Evolutionary conservation across 2,329 filamentous ascomycete genomes (phyloP).

Genomic region (Ophiocordyceps robertsii): DNA sequence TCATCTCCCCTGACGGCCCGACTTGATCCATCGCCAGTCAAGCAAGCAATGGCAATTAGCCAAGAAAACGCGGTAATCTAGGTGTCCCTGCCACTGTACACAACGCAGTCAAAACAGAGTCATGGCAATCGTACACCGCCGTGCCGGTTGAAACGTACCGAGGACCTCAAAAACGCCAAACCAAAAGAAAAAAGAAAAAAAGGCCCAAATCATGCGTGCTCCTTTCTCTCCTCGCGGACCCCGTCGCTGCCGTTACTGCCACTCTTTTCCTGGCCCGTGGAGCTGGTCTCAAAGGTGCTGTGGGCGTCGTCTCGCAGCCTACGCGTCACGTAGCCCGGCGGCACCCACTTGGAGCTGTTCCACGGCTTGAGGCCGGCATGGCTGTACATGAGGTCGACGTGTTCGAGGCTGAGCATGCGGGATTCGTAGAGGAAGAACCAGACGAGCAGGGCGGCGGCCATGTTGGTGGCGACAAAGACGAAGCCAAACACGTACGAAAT

Average conservation of each 20-base stretch:
- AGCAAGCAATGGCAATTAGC: too few relatives aligned
- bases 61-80: too few relatives aligned
- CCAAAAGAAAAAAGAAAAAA: too few relatives aligned
- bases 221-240: slow-evolving; percentile 1
- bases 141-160: too few relatives aligned
- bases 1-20: too few relatives aligned
- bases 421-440: slow-evolving; percentile 61
- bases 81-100: too few relatives aligned
- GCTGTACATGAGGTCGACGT: slow-evolving; percentile 60
- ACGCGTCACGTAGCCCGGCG: slow-evolving; percentile 28
- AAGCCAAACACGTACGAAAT: slow-evolving; percentile 54
- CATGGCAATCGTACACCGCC: too few relatives aligned
- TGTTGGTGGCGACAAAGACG: slow-evolving; percentile 50
- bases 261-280: slow-evolving; percentile 2
- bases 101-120: too few relatives aligned
- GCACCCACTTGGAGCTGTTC: slow-evolving; percentile 41
- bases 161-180: too few relatives aligned
- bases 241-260: slow-evolving; percentile 3
- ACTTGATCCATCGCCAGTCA: too few relatives aligned
- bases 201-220: background rate
- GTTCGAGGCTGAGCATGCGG: slow-evolving; percentile 51
- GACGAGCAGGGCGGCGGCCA: slow-evolving; percentile 43
- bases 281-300: background rate
- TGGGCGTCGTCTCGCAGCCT: slow-evolving; percentile 16
- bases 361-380: slow-evolving; percentile 43